Conservation (phyloP, 2,329 filamentous ascomycete genomes). For the Beauveria rudraprayagi region DNA sequence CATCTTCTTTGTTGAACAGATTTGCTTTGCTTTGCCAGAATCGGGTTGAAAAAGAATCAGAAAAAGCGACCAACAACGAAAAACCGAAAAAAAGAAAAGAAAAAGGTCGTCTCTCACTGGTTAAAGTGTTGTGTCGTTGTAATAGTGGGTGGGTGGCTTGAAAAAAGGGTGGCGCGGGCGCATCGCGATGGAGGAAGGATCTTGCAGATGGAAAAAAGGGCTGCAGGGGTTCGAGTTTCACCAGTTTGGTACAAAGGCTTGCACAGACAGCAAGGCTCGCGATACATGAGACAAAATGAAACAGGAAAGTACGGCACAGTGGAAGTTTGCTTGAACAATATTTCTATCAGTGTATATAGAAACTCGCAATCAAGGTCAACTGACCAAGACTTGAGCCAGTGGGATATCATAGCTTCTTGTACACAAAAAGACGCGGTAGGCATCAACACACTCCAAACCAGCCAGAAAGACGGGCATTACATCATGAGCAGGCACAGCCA, state of each 20-base stretch:
- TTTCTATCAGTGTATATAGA: slow-evolving; percentile 1
- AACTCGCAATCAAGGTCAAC: slow-evolving; percentile 1
- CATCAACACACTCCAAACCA: slow-evolving; percentile 7
- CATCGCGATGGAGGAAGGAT: background rate
- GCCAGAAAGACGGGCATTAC: slow-evolving; percentile 5
- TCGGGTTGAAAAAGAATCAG: too few species aligned
- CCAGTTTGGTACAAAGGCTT: background rate
- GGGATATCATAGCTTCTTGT: slow-evolving; percentile 11
- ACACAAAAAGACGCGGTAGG: background rate
- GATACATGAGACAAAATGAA: background rate
- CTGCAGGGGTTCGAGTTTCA: background rate
- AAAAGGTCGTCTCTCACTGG: too few species aligned
- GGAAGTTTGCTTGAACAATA: background rate
- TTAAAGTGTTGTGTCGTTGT: too few species aligned
- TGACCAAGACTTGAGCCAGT: slow-evolving; percentile 1
- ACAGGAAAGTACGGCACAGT: background rate
- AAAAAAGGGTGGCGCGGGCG: background rate
- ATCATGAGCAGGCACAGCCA: slow-evolving; percentile 7
- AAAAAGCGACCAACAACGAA: too few species aligned
- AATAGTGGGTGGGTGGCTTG: too few species aligned
- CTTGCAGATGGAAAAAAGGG: background rate
- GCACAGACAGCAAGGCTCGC: background rate
- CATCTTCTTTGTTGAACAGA: background rate
- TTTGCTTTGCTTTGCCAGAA: too few species aligned
- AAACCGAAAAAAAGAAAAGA: too few species aligned